Conservation (phyloP, 2,329 filamentous ascomycete genomes). For the Botrytis medusae region DNA sequence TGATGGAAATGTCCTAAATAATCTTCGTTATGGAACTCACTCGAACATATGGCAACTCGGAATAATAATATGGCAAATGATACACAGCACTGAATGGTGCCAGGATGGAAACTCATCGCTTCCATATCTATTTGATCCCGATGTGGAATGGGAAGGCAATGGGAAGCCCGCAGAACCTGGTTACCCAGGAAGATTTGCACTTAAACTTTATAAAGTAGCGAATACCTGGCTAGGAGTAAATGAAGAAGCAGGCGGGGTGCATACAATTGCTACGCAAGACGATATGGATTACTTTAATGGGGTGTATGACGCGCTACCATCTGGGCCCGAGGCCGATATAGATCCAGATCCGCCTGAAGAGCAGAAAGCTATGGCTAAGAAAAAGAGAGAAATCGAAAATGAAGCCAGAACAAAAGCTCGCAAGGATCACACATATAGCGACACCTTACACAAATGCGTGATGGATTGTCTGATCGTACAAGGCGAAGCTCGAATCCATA, state of each 20-base stretch:
- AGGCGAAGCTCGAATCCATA: not conserved
- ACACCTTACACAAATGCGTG: not conserved
- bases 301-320: not conserved
- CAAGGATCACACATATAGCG: not conserved
- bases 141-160: not conserved
- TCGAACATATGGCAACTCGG: conserved; percentile 15
- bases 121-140: not conserved
- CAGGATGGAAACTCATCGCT: not conserved
- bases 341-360: not conserved
- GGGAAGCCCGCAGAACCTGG: accelerated
- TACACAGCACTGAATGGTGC: not conserved
- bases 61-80: conserved; percentile 2
- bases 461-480: conserved; percentile 17
- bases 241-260: not conserved
- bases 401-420: not conserved
- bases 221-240: not conserved
- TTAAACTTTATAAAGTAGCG: not conserved
- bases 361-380: not conserved
- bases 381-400: not conserved
- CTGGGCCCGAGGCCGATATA: not conserved
- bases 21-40: conserved; percentile 4
- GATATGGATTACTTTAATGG: conserved; percentile 5
- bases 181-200: not conserved
- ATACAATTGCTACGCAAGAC: conserved; percentile 15
- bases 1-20: conserved; percentile 11